A percentile compares a stretch with the other conserved stretches of the same genome.
Evolutionary conservation across 805 yeast genomes (phyloP).

Genomic region (Barnettozyma siamensis): DNA sequence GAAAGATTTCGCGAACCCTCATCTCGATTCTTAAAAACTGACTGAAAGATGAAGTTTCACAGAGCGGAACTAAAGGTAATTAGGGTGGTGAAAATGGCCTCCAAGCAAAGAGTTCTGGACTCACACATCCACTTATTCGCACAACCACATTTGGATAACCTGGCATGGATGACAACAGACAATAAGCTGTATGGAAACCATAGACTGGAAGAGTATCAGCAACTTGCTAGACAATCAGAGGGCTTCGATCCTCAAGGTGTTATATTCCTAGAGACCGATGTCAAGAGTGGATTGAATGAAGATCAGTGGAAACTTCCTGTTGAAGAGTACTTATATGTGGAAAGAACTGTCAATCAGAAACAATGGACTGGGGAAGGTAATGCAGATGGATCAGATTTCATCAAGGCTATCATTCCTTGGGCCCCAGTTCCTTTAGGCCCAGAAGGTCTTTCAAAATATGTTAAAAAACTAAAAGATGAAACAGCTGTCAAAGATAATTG

Average conservation of each 20-base stretch:
- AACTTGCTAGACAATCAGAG: background rate
- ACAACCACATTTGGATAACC: slow-evolving; percentile 6
- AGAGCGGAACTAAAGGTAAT: no score
- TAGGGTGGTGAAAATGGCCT: background rate
- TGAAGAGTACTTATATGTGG: slow-evolving; percentile 12
- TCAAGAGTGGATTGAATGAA: slow-evolving; percentile 10
- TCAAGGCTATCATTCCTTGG: slow-evolving; percentile 37
- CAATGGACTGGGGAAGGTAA: slow-evolving; percentile 7
- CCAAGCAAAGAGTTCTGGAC: slow-evolving; percentile 11
- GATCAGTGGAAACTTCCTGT: slow-evolving; percentile 12
- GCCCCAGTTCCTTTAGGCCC: slow-evolving; percentile 37
- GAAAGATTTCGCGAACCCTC: background rate
- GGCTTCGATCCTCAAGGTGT: slow-evolving; percentile 7
- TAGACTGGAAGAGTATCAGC: slow-evolving; percentile 10
- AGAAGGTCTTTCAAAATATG: slow-evolving; percentile 12
- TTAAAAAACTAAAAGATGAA: slow-evolving; percentile 15
- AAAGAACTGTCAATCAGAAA: slow-evolving; percentile 6
- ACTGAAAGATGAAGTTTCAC: no score
- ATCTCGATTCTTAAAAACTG: background rate
- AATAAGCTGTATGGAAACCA: slow-evolving; percentile 9
- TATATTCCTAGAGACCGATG: slow-evolving; percentile 17
- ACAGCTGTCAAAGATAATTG: slow-evolving; percentile 12
- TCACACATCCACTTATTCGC: slow-evolving; percentile 20
- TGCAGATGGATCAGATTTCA: slow-evolving; percentile 1
- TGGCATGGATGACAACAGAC: slow-evolving; percentile 15